Evolutionary conservation across 129 eudicot species (phyloP).

Genomic region (Chrysanthemum lavandulifolium): DNA sequence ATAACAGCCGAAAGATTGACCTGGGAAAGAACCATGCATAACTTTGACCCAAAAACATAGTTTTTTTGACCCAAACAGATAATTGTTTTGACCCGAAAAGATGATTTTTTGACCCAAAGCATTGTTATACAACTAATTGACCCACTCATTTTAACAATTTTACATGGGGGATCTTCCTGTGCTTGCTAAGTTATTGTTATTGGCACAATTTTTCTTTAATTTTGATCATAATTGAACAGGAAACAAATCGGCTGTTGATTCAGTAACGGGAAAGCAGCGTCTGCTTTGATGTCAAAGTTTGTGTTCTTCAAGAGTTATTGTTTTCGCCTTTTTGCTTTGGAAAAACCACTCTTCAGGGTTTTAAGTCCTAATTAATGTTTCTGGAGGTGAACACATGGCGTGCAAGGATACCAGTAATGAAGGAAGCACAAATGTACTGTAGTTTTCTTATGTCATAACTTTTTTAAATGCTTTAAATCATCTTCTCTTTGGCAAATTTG

Average conservation of each 20-base stretch:
- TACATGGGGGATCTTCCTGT: no score
- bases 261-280: conserved; percentile 79
- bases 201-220: background rate
- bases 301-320: conserved; percentile 2
- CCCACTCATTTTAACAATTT: no score
- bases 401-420: no score
- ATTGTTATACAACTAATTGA: no score
- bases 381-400: background rate
- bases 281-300: conserved; percentile 47
- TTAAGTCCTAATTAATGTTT: background rate
- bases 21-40: no score
- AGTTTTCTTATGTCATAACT: background rate
- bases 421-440: no score
- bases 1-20: background rate
- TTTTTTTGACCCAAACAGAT: no score
- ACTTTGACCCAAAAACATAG: no score
- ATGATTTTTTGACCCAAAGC: no score
- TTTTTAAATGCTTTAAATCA: background rate
- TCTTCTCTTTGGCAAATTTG: background rate
- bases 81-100: no score
- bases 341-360: background rate
- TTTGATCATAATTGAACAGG: conserved; percentile 45
- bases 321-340: background rate
- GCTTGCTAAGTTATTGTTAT: background rate
- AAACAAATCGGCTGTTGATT: conserved; percentile 62